Percentiles rank a stretch among this genome's conserved stretches.
These are phyloP conservation scores for Leccinum incarnatum DNA, from an alignment of 768 basidiomycete species.

Conservation along the genomic window DNA sequence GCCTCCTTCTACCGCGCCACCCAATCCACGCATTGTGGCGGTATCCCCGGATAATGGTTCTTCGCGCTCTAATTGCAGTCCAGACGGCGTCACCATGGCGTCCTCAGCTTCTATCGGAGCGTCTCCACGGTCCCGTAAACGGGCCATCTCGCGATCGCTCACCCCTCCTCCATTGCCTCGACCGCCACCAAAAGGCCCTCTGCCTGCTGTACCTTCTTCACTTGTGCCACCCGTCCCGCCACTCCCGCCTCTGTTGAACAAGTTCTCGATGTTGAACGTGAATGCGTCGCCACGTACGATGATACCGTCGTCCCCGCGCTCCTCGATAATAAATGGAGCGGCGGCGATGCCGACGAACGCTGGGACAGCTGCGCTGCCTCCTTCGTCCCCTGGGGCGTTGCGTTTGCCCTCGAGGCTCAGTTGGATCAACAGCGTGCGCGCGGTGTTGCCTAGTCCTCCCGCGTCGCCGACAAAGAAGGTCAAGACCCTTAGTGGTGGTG, in stretches of 20 bases:
- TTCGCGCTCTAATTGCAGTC: background rate
- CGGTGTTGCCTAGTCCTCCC: conserved; percentile 30
- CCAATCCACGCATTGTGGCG: conserved; percentile 5
- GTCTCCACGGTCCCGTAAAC: conserved; percentile 22
- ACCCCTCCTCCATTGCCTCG: conserved; percentile 26
- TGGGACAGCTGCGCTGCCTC: conserved; percentile 17
- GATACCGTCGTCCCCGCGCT: conserved; percentile 8
- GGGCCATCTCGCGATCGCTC: conserved; percentile 24
- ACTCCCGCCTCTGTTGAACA: conserved; percentile 24
- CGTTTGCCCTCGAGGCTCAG: conserved; percentile 32
- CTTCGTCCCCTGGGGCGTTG: conserved; percentile 29
- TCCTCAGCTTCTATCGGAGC: background rate
- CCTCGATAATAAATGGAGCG: conserved; percentile 2
- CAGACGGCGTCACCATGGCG: background rate
- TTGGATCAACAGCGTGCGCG: conserved; percentile 26
- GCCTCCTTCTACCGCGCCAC: conserved; percentile 1
- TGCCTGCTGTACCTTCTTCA: conserved; percentile 27
- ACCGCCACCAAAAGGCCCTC: conserved; percentile 29
- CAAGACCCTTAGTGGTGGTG: background rate
- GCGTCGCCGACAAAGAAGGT: conserved; percentile 24
- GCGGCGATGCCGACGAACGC: conserved; percentile 1
- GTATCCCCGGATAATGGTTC: conserved; percentile 1
- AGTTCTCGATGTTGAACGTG: conserved; percentile 13
- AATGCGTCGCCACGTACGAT: conserved; percentile 1
- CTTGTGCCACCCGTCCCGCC: conserved; percentile 25